These are phyloP conservation scores for Lyophyllum shimeji DNA, from an alignment of 768 basidiomycete species.

Conservation along the genomic window DNA sequence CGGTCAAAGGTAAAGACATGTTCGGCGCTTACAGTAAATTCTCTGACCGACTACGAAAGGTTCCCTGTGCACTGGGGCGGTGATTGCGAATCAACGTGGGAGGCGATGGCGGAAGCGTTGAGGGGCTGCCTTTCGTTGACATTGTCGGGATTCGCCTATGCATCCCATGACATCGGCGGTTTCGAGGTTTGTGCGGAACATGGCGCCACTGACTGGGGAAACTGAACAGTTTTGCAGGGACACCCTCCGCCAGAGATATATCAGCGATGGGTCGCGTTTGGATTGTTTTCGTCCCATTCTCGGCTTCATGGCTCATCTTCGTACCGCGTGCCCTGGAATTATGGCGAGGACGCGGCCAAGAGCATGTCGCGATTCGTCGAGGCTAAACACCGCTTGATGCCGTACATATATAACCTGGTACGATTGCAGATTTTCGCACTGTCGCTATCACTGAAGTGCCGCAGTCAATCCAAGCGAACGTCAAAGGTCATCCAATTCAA, in stretches of 20 bases:
- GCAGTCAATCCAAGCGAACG: constrained; percentile 52
- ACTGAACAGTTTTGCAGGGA: constrained; percentile 36
- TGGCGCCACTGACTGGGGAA: not conserved
- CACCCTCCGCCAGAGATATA: constrained; percentile 68
- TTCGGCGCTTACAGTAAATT: not conserved
- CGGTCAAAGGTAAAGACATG: constrained; percentile 52
- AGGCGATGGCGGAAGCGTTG: constrained; percentile 76
- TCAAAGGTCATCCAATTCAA: constrained; percentile 54
- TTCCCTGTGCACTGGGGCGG: constrained; percentile 65
- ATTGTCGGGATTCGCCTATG: constrained; percentile 67
- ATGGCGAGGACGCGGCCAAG: constrained; percentile 67
- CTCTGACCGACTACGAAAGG: constrained; percentile 17
- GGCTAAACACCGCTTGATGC: constrained; percentile 72
- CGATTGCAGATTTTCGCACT: constrained; percentile 10
- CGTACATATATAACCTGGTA: constrained; percentile 63
- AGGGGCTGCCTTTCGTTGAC: constrained; percentile 68
- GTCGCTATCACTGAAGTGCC: constrained; percentile 2
- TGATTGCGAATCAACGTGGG: constrained; percentile 75
- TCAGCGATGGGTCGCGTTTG: constrained; percentile 77
- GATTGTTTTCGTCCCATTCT: constrained; percentile 74
- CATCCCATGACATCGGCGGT: constrained; percentile 76
- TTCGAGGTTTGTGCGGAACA: constrained; percentile 50
- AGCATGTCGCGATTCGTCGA: constrained; percentile 63
- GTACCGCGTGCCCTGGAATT: constrained; percentile 78
- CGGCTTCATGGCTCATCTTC: constrained; percentile 72